These are phyloP conservation scores for Barbatosphaeria neglecta DNA, from an alignment of 495 filamentous ascomycete genomes.

Conservation along the genomic window DNA sequence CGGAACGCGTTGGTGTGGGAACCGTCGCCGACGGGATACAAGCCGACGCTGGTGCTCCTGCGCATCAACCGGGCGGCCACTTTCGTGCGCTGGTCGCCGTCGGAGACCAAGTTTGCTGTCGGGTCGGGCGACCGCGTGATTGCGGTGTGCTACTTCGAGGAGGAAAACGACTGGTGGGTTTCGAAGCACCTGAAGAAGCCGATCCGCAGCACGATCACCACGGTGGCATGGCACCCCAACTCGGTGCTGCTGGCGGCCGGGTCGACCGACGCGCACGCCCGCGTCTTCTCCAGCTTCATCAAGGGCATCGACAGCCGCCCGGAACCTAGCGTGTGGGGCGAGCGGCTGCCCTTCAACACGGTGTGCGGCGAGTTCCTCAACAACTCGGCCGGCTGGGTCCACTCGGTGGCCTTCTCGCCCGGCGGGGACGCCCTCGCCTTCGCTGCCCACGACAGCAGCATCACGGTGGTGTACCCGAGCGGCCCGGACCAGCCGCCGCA, in stretches of 20 bases:
- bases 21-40: conserved; percentile 79
- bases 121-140: conserved; percentile 92
- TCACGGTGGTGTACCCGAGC: conserved; percentile 91
- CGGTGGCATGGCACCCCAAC: conserved; percentile 92
- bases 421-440: conserved; percentile 86
- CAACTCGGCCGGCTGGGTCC: conserved; percentile 92
- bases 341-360: conserved; percentile 91
- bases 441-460: conserved; percentile 83
- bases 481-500: conserved; percentile 83
- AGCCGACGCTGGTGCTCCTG: conserved; percentile 90
- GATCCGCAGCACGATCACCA: conserved; percentile 89
- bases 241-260: conserved; percentile 88
- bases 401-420: conserved; percentile 81
- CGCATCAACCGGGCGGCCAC: conserved; percentile 96
- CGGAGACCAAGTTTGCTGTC: conserved; percentile 92
- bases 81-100: conserved; percentile 94
- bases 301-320: conserved; percentile 86
- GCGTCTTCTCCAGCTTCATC: conserved; percentile 91
- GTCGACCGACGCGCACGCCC: conserved; percentile 92
- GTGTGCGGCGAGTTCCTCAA: conserved; percentile 95
- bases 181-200: conserved; percentile 98
- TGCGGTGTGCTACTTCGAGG: conserved; percentile 97
- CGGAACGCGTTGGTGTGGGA: conserved; percentile 98
- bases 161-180: conserved; percentile 99
- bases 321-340: conserved; percentile 85